Base-by-base conservation (phyloP, 306 rosid genomes). In the Erythrophleum fordii region DNA sequence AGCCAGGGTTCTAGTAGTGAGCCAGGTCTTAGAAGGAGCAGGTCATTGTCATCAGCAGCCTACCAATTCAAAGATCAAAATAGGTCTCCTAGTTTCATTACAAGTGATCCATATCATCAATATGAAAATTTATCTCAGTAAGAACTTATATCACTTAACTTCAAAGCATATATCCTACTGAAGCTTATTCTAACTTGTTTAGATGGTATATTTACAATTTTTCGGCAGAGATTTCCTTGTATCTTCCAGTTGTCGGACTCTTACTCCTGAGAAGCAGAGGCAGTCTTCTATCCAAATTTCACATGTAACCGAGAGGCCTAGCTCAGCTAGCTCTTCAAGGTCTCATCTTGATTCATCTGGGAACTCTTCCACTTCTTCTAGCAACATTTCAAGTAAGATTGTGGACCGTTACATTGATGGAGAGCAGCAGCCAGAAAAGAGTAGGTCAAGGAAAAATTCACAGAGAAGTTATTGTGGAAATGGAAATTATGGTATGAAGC, bases 381-480 rank as follows among this genome's bases (percentile, higher is more conserved):
- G 97, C 88, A 89, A 85, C 84, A 65, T 83, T 71, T 91, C 97
- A 4, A 82, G 89, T 76, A 91, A 84, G 77, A 53, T 90, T 75
- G 77, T 93, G 73, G 98, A 93, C 81, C 96, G 98, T 77, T 95
- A 84, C 77, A 93, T 95, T 68, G 99, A 93, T 48, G 98, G 97
- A 75, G 99, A 95, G 82, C 98, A 89, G 86, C 93, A 86, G 73
- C 88, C 87, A 75, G 94, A 83, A 79, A 83, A 78, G 49, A 83
- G 77, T 73, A 88, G 78, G 72, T 67, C 84, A 20, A 80, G 84
- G 77, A 87, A 61, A 82, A 82, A 23, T 78, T 82, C 87, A 37
- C 90, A 87, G 66, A 85, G 85, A 59, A 83, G 77, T 78, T 79
- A 75, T 65, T 66, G 67, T 59, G 88, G 90, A 74, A 86, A 77